phyloP scores from a whole-genome alignment of 2,329 filamentous ascomycete genomes.

The Sodiomyces alkalinus region DNA sequence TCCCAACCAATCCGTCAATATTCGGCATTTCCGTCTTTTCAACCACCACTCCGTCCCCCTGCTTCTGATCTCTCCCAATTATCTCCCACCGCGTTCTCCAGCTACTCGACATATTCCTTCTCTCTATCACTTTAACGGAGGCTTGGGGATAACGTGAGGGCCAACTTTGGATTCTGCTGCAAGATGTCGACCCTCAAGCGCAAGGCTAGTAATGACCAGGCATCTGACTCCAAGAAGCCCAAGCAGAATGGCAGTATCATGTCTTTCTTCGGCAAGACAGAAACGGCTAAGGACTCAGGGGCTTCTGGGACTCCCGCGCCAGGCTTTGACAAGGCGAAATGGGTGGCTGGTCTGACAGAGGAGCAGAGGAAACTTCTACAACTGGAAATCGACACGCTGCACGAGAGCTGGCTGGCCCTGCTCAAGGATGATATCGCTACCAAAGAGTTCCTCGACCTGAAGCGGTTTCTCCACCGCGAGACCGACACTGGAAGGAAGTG shows the following conservation, averaged over 20 bases:
- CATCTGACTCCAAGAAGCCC: constrained; percentile 48
- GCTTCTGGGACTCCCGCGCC: constrained; percentile 18
- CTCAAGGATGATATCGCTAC: constrained; percentile 74
- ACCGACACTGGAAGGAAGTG: constrained; percentile 57
- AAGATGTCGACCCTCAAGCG: constrained; percentile 49
- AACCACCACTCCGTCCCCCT: neutral
- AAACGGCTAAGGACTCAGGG: constrained; percentile 12
- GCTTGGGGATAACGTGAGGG: too few relatives aligned
- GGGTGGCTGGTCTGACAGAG: constrained; percentile 61
- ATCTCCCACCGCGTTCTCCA: neutral
- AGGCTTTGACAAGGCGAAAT: constrained; percentile 80
- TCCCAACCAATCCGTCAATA: too few relatives aligned
- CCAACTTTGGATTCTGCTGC: too few relatives aligned
- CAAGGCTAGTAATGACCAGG: constrained; percentile 37
- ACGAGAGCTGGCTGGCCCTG: constrained; percentile 80
- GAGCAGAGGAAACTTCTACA: constrained; percentile 74
- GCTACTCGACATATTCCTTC: neutral
- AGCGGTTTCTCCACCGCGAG: constrained; percentile 74
- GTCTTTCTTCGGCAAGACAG: constrained; percentile 58
- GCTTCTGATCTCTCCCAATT: neutral
- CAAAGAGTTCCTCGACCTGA: constrained; percentile 72
- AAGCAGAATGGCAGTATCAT: constrained; percentile 69
- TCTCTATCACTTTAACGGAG: too few relatives aligned
- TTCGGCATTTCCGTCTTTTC: neutral
- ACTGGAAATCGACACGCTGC: constrained; percentile 82